Percentiles rank a stretch among this genome's conserved stretches.
phyloP scores from a whole-genome alignment of 371 early-diverging fungal genomes.

The Mucor lusitanicus region DNA sequence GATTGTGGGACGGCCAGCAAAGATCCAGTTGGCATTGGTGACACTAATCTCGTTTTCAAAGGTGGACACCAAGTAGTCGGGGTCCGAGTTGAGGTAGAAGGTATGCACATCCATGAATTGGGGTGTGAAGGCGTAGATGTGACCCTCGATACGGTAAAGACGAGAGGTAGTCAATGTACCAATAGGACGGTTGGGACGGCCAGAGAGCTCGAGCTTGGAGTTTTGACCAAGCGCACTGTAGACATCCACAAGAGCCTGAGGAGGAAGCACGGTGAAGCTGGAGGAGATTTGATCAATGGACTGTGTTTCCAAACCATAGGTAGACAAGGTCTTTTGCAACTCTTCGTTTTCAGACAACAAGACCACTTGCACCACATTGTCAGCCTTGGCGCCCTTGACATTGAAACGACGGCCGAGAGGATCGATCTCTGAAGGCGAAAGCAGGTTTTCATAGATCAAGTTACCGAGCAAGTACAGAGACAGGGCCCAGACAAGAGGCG shows the following conservation, averaged over 20 bases:
- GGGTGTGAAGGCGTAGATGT: conserved; percentile 84
- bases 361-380: conserved; percentile 80
- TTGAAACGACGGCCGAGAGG: conserved; percentile 81
- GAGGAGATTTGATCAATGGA: conserved; percentile 71
- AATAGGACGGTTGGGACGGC: conserved; percentile 71
- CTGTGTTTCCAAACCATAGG: conserved; percentile 81
- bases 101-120: conserved; percentile 89
- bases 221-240: conserved; percentile 78
- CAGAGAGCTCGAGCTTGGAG: conserved; percentile 74
- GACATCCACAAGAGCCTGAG: conserved; percentile 82
- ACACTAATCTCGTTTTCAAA: conserved; percentile 82
- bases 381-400: conserved; percentile 41
- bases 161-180: conserved; percentile 83
- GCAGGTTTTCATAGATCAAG: conserved; percentile 76
- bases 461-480: conserved; percentile 81
- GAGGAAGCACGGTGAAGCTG: conserved; percentile 70
- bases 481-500: conserved; percentile 91
- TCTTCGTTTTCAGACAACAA: conserved; percentile 76
- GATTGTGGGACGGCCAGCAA: conserved; percentile 85
- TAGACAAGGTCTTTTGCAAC: conserved; percentile 68
- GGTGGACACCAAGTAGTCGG: conserved; percentile 75
- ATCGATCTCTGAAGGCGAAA: conserved; percentile 82
- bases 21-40: conserved; percentile 76
- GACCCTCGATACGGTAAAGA: conserved; percentile 82
- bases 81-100: conserved; percentile 85